A percentile compares a stretch with the other conserved stretches of the same genome.
Conservation (phyloP, 2,329 filamentous ascomycete species). For the Ceratocystis colombiana region DNA sequence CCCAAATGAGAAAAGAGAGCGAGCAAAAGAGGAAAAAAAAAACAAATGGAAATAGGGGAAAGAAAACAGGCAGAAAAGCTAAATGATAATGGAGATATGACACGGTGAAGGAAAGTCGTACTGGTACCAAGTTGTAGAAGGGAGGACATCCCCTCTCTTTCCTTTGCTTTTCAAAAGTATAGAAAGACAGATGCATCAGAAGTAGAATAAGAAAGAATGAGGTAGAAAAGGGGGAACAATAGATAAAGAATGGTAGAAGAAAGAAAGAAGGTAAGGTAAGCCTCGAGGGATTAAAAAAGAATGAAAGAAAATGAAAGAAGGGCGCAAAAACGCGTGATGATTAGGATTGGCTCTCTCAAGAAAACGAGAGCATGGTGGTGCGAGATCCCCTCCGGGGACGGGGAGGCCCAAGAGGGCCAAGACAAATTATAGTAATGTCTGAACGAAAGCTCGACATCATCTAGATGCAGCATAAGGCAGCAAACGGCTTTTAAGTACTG, state of each 20-base stretch:
- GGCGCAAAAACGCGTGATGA: constrained; percentile 10
- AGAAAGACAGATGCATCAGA: not conserved
- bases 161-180: constrained; percentile 16
- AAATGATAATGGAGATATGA: not conserved
- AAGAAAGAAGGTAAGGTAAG: not conserved
- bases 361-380: constrained; percentile 3
- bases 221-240: not conserved
- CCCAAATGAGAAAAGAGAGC: constrained; percentile 1
- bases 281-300: not conserved
- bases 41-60: not conserved
- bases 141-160: not conserved
- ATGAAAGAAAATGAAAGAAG: constrained; percentile 18
- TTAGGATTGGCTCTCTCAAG: too few relatives aligned
- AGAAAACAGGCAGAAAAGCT: not conserved
- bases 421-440: not conserved
- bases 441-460: not conserved
- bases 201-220: constrained; percentile 7
- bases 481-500: constrained; percentile 21
- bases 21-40: constrained; percentile 7
- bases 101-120: not conserved
- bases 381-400: not conserved
- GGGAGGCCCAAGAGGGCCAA: not conserved
- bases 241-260: not conserved
- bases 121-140: constrained; percentile 13
- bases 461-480: too few relatives aligned